Evolutionary conservation across 768 basidiomycete species (phyloP), one percentile per base, ranked within the genome.

Genomic region (Mycena filopes): DNA sequence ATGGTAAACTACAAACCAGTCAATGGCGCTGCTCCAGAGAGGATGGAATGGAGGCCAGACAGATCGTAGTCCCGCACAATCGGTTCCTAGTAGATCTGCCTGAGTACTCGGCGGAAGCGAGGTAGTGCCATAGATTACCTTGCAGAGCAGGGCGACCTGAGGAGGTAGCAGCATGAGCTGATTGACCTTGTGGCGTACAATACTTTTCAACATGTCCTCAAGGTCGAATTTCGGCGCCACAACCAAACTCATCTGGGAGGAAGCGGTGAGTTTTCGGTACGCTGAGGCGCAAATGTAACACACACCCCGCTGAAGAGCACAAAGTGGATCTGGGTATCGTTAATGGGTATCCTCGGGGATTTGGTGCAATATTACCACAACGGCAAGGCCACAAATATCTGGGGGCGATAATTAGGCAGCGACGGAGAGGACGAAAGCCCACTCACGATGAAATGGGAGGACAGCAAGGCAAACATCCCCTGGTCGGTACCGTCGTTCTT

Each of bases 221-320:
- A 82, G 81, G 60, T 70, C 77, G 67, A 85, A 85, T 60, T 76
- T 83, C 25, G 81, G 78, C 9, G 83, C 71, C n/a, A 83, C 75
- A 25, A 85, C 81, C 41, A 84, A 43, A 7, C 80, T 71, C 16
- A 77, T 72, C 76, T 77, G 47, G 38, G 50, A 51, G 26, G n/a
- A 36, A 36, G 36, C 36, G 11, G 9, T 36, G 36, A 36, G 9
- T 9, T 11, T n/a, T 36, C 36, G 36, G 10, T 36, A 2, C 36
- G 15, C 36, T 36, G 36, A 11, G 11, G 10, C 36, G 36, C 2
- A 11, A 15, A 11, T 15, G 15, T 9, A 11, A 40, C 12, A 48
- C 42, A 10, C 20, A 62, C 60, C 43, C 51, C 60, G 26, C 51
- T 62, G 51, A 62, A 62, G 9, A 62, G n/a, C 7, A 62, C 51